A percentile compares a stretch with the other conserved stretches of the same genome.
phyloP scores from a whole-genome alignment of 2,329 filamentous ascomycete genomes.

The Malbranchea cinnamomea region DNA sequence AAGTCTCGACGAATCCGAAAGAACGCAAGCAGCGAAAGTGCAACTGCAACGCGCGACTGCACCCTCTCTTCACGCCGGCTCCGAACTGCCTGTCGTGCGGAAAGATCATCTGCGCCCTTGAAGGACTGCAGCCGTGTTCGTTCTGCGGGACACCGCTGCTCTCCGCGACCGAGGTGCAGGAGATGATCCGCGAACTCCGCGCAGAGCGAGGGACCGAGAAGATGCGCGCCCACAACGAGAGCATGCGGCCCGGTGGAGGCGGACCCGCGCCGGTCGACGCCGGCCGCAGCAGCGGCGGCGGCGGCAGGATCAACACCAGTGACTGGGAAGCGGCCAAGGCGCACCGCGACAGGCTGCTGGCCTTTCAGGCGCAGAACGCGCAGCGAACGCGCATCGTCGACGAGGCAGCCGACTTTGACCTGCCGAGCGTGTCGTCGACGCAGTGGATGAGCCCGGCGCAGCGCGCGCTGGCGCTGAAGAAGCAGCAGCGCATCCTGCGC shows the following conservation, averaged over 20 bases:
- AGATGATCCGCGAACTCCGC: constrained; percentile 69
- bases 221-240: constrained; percentile 62
- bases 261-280: constrained; percentile 14
- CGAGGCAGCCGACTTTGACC: constrained; percentile 63
- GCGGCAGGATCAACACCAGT: constrained; percentile 27
- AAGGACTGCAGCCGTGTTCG: constrained; percentile 86
- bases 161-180: constrained; percentile 57
- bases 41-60: constrained; percentile 74
- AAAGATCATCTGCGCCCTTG: constrained; percentile 88
- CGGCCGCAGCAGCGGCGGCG: constrained; percentile 10
- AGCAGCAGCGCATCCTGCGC: constrained; percentile 66
- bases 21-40: constrained; percentile 56
- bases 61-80: constrained; percentile 77
- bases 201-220: constrained; percentile 78
- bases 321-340: constrained; percentile 56
- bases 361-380: constrained; percentile 75
- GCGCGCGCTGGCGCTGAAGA: constrained; percentile 66
- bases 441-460: constrained; percentile 80
- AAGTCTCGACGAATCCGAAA: constrained; percentile 58
- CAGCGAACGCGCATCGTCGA: constrained; percentile 71
- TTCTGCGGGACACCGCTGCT: constrained; percentile 70
- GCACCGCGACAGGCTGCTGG: constrained; percentile 66
- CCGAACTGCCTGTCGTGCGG: constrained; percentile 88
- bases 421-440: constrained; percentile 44
- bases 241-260: constrained; percentile 24